Evolutionary conservation across 2,329 filamentous ascomycete genomes (phyloP), one percentile per base, ranked within the genome.

Genomic region (Aspergillus sp.): DNA sequence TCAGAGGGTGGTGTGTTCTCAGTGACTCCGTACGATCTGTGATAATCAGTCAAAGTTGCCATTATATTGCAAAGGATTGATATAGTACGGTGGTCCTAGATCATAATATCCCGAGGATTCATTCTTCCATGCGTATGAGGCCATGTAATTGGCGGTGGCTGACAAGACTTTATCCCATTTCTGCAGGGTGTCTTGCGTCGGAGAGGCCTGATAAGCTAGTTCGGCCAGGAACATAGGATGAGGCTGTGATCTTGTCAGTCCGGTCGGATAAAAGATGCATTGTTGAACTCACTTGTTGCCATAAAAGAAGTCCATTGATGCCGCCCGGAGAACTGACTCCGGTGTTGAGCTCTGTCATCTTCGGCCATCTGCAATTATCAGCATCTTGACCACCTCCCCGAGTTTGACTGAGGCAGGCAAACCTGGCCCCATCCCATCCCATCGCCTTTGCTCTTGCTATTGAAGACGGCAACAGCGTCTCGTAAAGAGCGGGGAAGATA

Each of bases 361-460:
- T 64, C 0, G 62, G 62, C 62, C 62, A 63, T 18, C 62, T 64
- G 7, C 10, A 11, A 9, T 4, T 20, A 12, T 36, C 16, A 49
- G 29, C 31, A 12, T 4, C 2, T 22, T 22, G n/a, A n/a, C 4
- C 2, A 3, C 1, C 2, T 9, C 1, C 4, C 14, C 2, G 32
- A 9, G 9, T 20, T 42, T 4, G 7, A 42, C 4, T 16, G 4
- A 16, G 6, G 18, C 1, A 53, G 32, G 24, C 52, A 11, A 20
- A 64, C 62, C 57, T 46, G 16, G 62, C 62, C 4, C 62, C 62
- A 0, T 64, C 55, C 60, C 62, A 64, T 2, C 62, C 62, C 62
- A 64, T 64, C 18, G 53, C 45, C 14, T 18, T 55, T 7, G 59
- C 57, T 49, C 47, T 36, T 10, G 55, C 54, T 2, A 60, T 7